Base-by-base conservation (phyloP, 345 rosid genomes). In the Populus simonii region DNA sequence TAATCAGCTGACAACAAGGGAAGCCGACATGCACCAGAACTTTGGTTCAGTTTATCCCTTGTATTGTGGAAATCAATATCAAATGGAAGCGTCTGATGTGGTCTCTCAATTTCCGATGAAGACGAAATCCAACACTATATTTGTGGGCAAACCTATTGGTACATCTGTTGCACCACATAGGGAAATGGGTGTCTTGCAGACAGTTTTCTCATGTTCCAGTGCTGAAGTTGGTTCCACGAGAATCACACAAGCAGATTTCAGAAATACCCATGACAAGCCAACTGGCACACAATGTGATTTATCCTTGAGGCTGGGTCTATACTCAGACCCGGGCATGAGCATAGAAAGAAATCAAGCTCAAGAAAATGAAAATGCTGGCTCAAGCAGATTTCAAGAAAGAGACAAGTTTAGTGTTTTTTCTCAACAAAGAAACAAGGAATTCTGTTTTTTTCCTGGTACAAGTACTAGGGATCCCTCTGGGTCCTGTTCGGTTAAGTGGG, bases 91-190 rank as follows among this genome's bases (percentile, higher is more conserved):
- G 72, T 69, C 84, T 11, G 86, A 77, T 62, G 74, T 76, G 71
- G 86, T 79, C 74, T 76, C 86, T 25, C 75, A 79, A 65, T 80
- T 82, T 71, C 84, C 86, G 15, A 92, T 83, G 61, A 83, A 78
- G 73, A 67, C 63, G 38, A 76, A 73, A 45, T 62, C 80, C 12
- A 72, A 81, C 31, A 83, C 86, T 15, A 79, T 91, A 68, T 85
- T 90, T 83, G 81, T 90, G 74, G 98, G 99, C 76, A 90, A 86
- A 86, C 98, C 99, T 57, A 49, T 90, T 53, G 86, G 89, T 74
- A 81, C 84, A 65, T 84, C 90, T 12, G 78, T 85, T 18, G 71
- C 83, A n/a, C 84, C 84, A 75, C 75, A 81, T 73, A 38, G 80
- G 47, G 81, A 85, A 72, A 81, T 65, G 74, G 80, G 84, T 78